Evolutionary conservation across 805 yeast genomes (phyloP).

Genomic region (Yarrowia alimentaria): DNA sequence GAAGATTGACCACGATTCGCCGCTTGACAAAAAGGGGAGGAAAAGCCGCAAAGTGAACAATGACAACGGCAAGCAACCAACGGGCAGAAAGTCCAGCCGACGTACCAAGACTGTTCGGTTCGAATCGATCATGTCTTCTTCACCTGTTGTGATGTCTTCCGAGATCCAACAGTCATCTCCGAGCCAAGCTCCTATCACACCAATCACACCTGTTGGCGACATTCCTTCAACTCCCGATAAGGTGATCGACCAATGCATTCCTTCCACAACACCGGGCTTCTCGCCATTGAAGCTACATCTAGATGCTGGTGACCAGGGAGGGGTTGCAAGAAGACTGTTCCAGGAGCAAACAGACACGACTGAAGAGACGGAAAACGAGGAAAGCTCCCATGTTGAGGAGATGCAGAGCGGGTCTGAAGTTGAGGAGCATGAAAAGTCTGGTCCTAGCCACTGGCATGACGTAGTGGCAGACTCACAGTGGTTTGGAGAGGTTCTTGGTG

Average conservation of each 20-base stretch:
- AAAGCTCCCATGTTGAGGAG: too few species aligned
- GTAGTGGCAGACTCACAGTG: constrained; percentile 13
- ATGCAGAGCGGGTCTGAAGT: too few species aligned
- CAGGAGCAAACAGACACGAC: too few species aligned
- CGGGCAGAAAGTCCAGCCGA: too few species aligned
- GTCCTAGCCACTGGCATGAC: too few species aligned
- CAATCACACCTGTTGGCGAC: constrained; percentile 10
- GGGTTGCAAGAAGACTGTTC: constrained; percentile 13
- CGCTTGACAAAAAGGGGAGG: too few species aligned
- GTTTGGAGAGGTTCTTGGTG: background rate
- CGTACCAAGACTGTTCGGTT: constrained; percentile 11
- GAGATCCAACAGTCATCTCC: constrained; percentile 1
- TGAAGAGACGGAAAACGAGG: background rate
- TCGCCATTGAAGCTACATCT: constrained; percentile 9
- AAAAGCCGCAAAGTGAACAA: too few species aligned
- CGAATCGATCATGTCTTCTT: constrained; percentile 1
- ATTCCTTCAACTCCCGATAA: constrained; percentile 8
- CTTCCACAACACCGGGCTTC: constrained; percentile 14
- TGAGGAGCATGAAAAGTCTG: too few species aligned
- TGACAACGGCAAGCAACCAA: background rate
- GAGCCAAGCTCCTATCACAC: constrained; percentile 8
- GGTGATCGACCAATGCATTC: background rate
- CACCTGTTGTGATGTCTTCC: constrained; percentile 6
- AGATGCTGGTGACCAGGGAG: background rate
- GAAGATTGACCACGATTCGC: too few species aligned